phyloP scores from a whole-genome alignment of 306 rosid genomes.

The Begonia masoniana region DNA sequence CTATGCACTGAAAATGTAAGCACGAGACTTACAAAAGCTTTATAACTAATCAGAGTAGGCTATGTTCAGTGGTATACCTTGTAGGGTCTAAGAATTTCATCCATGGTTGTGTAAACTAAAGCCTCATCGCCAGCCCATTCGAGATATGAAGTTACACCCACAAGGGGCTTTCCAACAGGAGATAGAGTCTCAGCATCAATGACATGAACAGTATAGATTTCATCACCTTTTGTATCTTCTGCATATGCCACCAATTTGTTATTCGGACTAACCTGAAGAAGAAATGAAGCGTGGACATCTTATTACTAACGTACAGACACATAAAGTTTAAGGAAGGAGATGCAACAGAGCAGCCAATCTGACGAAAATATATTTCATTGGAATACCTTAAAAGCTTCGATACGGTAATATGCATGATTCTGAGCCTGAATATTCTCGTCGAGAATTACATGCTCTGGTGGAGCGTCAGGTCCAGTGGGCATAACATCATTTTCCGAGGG shows the following conservation, averaged over 20 bases:
- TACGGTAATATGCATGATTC: constrained; percentile 35
- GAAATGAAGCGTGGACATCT: neutral
- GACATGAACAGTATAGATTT: constrained; percentile 63
- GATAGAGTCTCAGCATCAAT: constrained; percentile 63
- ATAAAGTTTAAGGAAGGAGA: neutral
- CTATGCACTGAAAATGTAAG: too few relatives aligned
- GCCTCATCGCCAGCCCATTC: constrained; percentile 67
- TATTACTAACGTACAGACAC: neutral
- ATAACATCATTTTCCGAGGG: constrained; percentile 50
- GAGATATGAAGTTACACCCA: constrained; percentile 36
- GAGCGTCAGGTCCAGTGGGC: constrained; percentile 57
- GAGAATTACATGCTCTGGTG: constrained; percentile 65
- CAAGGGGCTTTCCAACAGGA: constrained; percentile 47
- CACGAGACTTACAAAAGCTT: too few relatives aligned
- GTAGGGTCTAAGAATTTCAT: constrained; percentile 74
- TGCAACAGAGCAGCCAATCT: too few relatives aligned
- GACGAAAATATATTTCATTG: too few relatives aligned
- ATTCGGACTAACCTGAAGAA: constrained; percentile 68
- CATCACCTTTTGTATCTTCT: constrained; percentile 88
- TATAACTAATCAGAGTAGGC: too few relatives aligned
- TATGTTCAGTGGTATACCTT: constrained; percentile 32
- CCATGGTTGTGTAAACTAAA: constrained; percentile 74
- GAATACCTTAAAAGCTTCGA: constrained; percentile 44
- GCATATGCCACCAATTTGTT: constrained; percentile 75
- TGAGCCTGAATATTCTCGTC: constrained; percentile 79